Evolutionary conservation across 2,329 filamentous ascomycete species (phyloP).

Genomic region (Pseudogymnoascus verrucosus): DNA sequence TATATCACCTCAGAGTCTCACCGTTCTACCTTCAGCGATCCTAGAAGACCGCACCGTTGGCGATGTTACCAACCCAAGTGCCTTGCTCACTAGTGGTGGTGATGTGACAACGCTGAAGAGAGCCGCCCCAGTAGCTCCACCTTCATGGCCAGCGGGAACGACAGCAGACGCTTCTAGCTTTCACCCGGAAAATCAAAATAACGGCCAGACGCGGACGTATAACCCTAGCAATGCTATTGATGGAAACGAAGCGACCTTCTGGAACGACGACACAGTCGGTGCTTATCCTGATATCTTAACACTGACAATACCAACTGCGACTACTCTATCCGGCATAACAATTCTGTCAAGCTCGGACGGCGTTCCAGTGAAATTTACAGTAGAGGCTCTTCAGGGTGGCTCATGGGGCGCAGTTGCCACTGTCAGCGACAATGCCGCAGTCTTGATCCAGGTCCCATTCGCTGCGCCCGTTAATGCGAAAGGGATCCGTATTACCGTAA

Average conservation of each 20-base stretch:
- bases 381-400: not conserved
- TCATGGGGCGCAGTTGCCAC: not conserved
- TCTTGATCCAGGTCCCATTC: not conserved
- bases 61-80: conserved; percentile 32
- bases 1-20: conserved; percentile 29
- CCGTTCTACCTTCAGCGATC: conserved; percentile 29
- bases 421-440: not conserved
- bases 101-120: conserved; percentile 28
- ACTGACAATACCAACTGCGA: not conserved
- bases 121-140: not conserved
- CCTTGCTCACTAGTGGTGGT: conserved; percentile 25
- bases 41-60: conserved; percentile 29
- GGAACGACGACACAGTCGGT: not conserved
- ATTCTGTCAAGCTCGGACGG: not conserved
- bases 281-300: not conserved
- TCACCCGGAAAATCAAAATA: not conserved
- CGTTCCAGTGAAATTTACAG: not conserved
- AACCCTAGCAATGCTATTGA: conserved; percentile 1
- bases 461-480: not conserved
- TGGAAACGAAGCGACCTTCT: not conserved
- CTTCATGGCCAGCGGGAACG: conserved; percentile 3
- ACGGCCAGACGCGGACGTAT: not conserved
- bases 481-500: not conserved
- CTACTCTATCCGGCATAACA: not conserved
- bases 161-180: conserved; percentile 6